Conservation (phyloP, 345 rosid species). For the Arabidopsis thaliana region TAIR10.1 NC_003076.8:17790501-17791000, state of each 20-base stretch:
- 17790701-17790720: constrained; percentile 41
- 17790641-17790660: constrained; percentile 30
- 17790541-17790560: constrained; percentile 15
- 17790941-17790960: background rate
- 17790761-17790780: constrained; percentile 42
- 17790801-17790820: background rate
- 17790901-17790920: background rate
- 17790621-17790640: constrained; percentile 38
- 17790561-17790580: background rate
- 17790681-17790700: constrained; percentile 38
- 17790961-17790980: background rate
- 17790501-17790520: background rate
- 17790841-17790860: background rate
- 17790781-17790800: constrained; percentile 7
- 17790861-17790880: constrained; percentile 11
- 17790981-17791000: background rate
- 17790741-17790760: constrained; percentile 18
- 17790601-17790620: constrained; percentile 22
- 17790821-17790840: background rate
- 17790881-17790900: background rate
- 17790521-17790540: background rate
- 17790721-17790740: constrained; percentile 44
- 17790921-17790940: constrained; percentile 1
- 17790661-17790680: constrained; percentile 39
- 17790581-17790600: constrained; percentile 5